phyloP scores from a whole-genome alignment of 2,329 filamentous ascomycete genomes.

The Ophiostoma montium region DNA sequence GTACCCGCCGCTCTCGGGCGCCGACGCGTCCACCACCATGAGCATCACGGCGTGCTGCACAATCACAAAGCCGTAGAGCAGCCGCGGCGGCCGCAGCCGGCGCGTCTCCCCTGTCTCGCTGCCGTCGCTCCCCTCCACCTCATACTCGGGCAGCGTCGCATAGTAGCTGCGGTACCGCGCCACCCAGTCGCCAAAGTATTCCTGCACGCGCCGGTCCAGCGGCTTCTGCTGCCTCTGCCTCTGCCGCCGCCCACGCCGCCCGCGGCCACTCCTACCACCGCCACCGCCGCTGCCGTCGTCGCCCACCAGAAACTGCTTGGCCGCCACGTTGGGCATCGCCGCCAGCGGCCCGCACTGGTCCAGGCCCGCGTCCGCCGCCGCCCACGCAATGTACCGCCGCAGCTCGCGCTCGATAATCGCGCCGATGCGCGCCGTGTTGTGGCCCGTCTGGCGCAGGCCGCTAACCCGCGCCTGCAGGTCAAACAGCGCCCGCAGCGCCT shows the following conservation, averaged over 20 bases:
- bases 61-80: slow-evolving; percentile 31
- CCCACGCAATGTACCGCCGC: slow-evolving; percentile 20
- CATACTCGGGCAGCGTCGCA: slow-evolving; percentile 8
- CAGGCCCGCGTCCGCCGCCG: slow-evolving; percentile 19
- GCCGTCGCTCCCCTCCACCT: not conserved
- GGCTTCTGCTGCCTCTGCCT: not conserved
- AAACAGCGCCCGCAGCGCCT: slow-evolving; percentile 22
- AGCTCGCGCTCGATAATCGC: slow-evolving; percentile 18
- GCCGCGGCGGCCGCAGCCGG: slow-evolving; percentile 15
- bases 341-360: slow-evolving; percentile 11
- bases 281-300: not conserved
- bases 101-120: not conserved
- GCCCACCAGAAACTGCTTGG: slow-evolving; percentile 10
- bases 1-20: not conserved
- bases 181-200: slow-evolving; percentile 12
- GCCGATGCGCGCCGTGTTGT: slow-evolving; percentile 16
- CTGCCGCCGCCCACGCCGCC: not conserved
- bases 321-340: slow-evolving; percentile 25
- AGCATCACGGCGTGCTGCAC: slow-evolving; percentile 32
- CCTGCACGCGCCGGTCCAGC: slow-evolving; percentile 10
- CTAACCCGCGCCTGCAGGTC: slow-evolving; percentile 20
- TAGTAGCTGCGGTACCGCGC: slow-evolving; percentile 12
- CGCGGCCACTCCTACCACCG: too few relatives aligned
- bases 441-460: slow-evolving; percentile 19
- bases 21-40: slow-evolving; percentile 28